Percentiles rank a stretch among this genome's conserved stretches.
Conservation (phyloP, 768 basidiomycete species). For the Auricularia sp. region DNA sequence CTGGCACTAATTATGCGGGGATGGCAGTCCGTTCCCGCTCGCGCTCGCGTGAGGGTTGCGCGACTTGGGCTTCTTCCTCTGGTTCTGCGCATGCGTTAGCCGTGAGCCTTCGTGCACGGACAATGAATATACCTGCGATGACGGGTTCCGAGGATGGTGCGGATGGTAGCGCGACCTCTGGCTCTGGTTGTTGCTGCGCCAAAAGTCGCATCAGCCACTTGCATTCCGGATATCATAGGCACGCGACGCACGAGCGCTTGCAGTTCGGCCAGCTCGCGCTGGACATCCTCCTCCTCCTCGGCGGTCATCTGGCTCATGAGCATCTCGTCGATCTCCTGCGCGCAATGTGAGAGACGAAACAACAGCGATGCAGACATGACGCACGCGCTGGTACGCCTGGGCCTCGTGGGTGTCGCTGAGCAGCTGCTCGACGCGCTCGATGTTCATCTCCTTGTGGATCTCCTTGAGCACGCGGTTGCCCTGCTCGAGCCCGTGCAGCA, state of each 20-base stretch:
- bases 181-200: neutral
- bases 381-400: constrained; percentile 78
- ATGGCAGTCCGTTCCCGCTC: no score
- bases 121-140: no score
- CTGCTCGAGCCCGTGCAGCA: constrained; percentile 85
- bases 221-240: neutral
- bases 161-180: no score
- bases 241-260: constrained; percentile 27
- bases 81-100: no score
- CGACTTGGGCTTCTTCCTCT: no score
- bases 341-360: neutral
- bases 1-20: no score
- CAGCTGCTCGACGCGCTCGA: constrained; percentile 88
- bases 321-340: constrained; percentile 85
- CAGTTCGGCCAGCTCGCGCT: constrained; percentile 64
- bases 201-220: neutral
- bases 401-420: constrained; percentile 91
- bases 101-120: no score
- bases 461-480: constrained; percentile 90
- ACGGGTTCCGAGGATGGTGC: no score
- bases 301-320: constrained; percentile 69
- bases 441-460: constrained; percentile 87
- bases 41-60: no score
- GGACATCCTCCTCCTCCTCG: constrained; percentile 92
- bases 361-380: constrained; percentile 15